Conservation (phyloP, 768 basidiomycete species). For the Pulveroboletus sp. region DNA sequence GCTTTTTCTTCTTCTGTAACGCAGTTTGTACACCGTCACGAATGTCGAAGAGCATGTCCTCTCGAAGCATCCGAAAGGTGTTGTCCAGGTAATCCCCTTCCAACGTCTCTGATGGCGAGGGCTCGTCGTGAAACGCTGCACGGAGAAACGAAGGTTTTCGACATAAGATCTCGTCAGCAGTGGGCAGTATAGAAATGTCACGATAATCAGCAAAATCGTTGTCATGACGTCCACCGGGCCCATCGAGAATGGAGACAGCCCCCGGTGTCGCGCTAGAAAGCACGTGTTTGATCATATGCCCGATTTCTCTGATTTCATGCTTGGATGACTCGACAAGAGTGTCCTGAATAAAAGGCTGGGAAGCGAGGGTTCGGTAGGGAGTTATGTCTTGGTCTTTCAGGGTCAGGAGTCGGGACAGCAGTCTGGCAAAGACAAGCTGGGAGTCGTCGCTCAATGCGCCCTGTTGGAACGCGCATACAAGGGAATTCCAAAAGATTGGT, state of each 20-base stretch:
- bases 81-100: constrained; percentile 54
- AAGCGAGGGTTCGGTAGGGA: constrained; percentile 38
- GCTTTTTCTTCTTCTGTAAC: constrained; percentile 33
- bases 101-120: constrained; percentile 25
- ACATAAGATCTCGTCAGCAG: constrained; percentile 54
- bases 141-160: constrained; percentile 49
- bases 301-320: constrained; percentile 30
- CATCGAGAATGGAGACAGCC: constrained; percentile 14
- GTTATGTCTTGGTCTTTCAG: constrained; percentile 33
- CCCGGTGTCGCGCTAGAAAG: constrained; percentile 22
- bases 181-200: constrained; percentile 58
- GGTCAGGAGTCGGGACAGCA: constrained; percentile 45
- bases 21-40: constrained; percentile 49
- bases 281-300: constrained; percentile 41
- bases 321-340: constrained; percentile 21
- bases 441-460: constrained; percentile 32
- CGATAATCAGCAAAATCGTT: constrained; percentile 63
- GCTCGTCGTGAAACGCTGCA: constrained; percentile 26
- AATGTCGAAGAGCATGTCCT: constrained; percentile 61
- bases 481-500: constrained; percentile 46
- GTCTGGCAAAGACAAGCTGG: constrained; percentile 43
- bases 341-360: constrained; percentile 25
- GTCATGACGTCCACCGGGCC: constrained; percentile 66
- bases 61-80: constrained; percentile 61
- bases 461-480: constrained; percentile 32